Conservation (phyloP, 2,329 filamentous ascomycete genomes). For the Fusarium mexicanum region DNA sequence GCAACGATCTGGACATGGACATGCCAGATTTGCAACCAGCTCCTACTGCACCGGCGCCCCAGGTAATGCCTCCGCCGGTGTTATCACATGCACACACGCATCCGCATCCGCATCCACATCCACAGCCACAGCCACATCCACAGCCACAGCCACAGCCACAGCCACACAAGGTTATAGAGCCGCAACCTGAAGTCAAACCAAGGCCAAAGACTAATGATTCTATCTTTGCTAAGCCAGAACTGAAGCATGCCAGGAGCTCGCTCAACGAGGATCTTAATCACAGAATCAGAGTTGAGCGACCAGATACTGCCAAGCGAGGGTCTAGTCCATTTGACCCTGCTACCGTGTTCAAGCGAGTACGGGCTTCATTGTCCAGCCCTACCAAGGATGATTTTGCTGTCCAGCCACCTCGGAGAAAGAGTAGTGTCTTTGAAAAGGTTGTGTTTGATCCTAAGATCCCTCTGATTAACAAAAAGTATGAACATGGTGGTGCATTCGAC, state of each 20-base stretch:
- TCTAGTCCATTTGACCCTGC: slow-evolving; percentile 67
- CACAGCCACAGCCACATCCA: background rate
- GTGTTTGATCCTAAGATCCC: slow-evolving; percentile 63
- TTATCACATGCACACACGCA: slow-evolving; percentile 15
- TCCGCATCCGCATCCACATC: slow-evolving; percentile 1
- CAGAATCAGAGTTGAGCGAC: slow-evolving; percentile 45
- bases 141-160: slow-evolving; percentile 14
- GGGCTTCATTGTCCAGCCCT: slow-evolving; percentile 54
- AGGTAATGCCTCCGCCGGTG: slow-evolving; percentile 1
- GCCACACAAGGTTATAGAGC: slow-evolving; percentile 14
- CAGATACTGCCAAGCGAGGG: slow-evolving; percentile 57
- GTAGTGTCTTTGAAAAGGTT: slow-evolving; percentile 64
- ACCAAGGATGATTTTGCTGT: slow-evolving; percentile 32
- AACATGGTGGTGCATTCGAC: slow-evolving; percentile 64
- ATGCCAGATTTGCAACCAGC: slow-evolving; percentile 40
- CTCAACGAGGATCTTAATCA: slow-evolving; percentile 54
- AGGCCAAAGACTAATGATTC: slow-evolving; percentile 40
- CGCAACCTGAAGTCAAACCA: slow-evolving; percentile 18
- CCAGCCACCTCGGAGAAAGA: slow-evolving; percentile 47
- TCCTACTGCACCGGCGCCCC: slow-evolving; percentile 16
- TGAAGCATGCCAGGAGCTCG: slow-evolving; percentile 66
- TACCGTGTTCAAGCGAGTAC: slow-evolving; percentile 67
- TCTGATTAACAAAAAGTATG: slow-evolving; percentile 67
- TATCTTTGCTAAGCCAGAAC: slow-evolving; percentile 68
- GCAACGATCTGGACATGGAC: slow-evolving; percentile 50